phyloP scores from a whole-genome alignment of 306 rosid genomes.

The Rosa chinensis region DNA sequence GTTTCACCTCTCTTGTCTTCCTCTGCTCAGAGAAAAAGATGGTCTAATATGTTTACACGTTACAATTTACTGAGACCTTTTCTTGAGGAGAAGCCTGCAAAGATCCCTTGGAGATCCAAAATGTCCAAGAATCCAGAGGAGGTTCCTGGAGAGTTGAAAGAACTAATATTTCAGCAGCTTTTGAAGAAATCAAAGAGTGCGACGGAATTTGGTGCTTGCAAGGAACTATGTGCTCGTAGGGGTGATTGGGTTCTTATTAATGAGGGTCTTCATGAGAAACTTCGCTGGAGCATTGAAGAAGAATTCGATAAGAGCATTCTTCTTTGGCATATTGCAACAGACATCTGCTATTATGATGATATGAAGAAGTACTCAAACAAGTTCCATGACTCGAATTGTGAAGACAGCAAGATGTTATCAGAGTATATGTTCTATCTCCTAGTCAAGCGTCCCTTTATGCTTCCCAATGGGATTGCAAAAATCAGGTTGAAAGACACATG shows the following conservation, averaged over 20 bases:
- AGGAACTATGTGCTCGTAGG: neutral
- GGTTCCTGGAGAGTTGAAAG: conserved; percentile 11
- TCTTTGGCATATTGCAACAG: conserved; percentile 32
- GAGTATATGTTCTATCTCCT: conserved; percentile 19
- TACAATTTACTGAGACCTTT: conserved; percentile 22
- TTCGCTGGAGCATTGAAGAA: conserved; percentile 10
- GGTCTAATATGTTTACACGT: conserved; percentile 33
- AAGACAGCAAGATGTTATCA: neutral
- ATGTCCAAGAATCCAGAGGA: neutral
- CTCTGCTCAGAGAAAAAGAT: neutral
- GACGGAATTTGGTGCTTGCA: neutral
- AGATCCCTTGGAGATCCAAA: too few species aligned
- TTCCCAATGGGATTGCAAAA: conserved; percentile 11
- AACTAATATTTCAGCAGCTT: conserved; percentile 24
- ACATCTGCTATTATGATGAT: neutral
- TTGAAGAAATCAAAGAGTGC: neutral
- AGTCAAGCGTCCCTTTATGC: conserved; percentile 3
- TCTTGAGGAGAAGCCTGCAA: conserved; percentile 1
- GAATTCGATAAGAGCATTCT: conserved; percentile 31
- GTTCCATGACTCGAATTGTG: neutral
- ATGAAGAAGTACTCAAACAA: neutral
- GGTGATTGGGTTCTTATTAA: neutral
- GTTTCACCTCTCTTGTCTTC: too few species aligned
- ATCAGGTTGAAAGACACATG: conserved; percentile 29
- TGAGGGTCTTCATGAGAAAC: neutral